Evolutionary conservation across 208 protist species (phyloP), one percentile per base, ranked within the genome.

Genomic region (Angomonas ambiguus): DNA sequence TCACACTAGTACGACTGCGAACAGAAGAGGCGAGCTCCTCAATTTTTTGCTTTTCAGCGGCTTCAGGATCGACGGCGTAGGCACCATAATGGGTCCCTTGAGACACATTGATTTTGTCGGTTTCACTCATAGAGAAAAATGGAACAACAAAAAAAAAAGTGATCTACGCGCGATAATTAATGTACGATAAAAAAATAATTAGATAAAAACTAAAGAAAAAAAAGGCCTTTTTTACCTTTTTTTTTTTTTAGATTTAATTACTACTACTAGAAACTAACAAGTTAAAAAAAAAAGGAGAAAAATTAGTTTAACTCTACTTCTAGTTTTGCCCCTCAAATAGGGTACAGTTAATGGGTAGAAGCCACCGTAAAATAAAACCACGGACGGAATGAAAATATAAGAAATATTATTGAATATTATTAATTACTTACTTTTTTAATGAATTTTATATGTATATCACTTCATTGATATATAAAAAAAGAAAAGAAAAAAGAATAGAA

Each of bases 31-130:
- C 63, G 10, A 82, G 63, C 18, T 68, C 65, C 34, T 60, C 61
- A 25, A 69, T 67, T n/a, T 62, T 57, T 55, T 65, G 42, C 25
- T 63, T 53, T n/a, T 77, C 66, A 41, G 67, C 58, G 56, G 69
- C 59, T 22, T 65, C 51, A 28, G 70, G 67, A 10, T 84, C 71
- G 38, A 69, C 67, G 16, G 38, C 16, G 60, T 69, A 79, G 1
- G 79, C 70, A 66, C 80, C 80, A 70, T 86, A 82, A 24, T 60
- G 67, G 32, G 31, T 53, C 20, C 33, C 32, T 41, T 64, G 38
- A 30, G 32, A 16, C 16, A 45, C 38, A 16, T 45, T 45, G 16
- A 45, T 45, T 45, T 45, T 45, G 8, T 45, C 38, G 38, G n/a
- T n/a, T n/a, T 45, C 38, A 45, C 38, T 45, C 38, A 45, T 45